Evolutionary conservation across 768 basidiomycete genomes (phyloP).

Genomic region (Russula sp.): DNA sequence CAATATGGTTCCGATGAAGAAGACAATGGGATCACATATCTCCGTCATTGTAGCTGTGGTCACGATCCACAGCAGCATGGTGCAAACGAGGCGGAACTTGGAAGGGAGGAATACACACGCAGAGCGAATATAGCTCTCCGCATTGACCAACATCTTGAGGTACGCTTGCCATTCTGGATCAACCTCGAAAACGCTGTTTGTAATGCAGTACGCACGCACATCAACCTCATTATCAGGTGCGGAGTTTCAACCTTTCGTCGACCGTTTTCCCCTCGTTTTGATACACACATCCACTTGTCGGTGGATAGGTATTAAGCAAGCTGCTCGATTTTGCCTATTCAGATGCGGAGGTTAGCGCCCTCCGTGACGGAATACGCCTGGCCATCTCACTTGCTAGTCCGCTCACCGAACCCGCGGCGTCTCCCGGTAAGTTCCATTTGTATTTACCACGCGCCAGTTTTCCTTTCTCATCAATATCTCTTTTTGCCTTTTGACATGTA

Average conservation of each 20-base stretch:
- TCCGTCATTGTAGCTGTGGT: slow-evolving; percentile 61
- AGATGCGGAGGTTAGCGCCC: slow-evolving; percentile 61
- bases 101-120: slow-evolving; percentile 60
- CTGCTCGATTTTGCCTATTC: slow-evolving; percentile 76
- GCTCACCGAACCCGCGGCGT: slow-evolving; percentile 39
- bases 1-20: slow-evolving; percentile 73
- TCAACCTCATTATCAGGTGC: slow-evolving; percentile 19
- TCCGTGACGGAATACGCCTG: slow-evolving; percentile 64
- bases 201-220: not conserved
- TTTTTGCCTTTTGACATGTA: slow-evolving; percentile 18
- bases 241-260: slow-evolving; percentile 23
- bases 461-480: slow-evolving; percentile 22
- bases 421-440: slow-evolving; percentile 42
- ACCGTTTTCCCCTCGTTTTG: slow-evolving; percentile 3
- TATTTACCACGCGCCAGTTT: slow-evolving; percentile 23
- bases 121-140: slow-evolving; percentile 69
- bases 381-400: slow-evolving; percentile 48
- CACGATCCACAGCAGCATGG: slow-evolving; percentile 62
- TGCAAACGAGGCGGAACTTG: slow-evolving; percentile 52
- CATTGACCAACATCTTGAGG: slow-evolving; percentile 79
- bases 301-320: slow-evolving; percentile 59
- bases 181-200: not conserved
- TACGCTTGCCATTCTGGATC: slow-evolving; percentile 33
- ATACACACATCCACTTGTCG: slow-evolving; percentile 1
- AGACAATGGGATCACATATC: slow-evolving; percentile 45